Evolutionary conservation across 179 eudicot species (phyloP).

Genomic region (Silene vulgaris): DNA sequence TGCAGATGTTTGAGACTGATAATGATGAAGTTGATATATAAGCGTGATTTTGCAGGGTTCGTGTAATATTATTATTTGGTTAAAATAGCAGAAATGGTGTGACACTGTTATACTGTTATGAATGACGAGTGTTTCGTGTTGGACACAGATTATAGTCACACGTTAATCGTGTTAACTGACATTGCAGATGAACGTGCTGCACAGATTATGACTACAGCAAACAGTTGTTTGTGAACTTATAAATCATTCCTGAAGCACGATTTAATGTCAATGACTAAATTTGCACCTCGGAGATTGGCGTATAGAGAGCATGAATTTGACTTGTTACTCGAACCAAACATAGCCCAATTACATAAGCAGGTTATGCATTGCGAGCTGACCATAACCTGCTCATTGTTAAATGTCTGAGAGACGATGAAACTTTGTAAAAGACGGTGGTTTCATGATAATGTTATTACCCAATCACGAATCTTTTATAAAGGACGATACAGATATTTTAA

Average conservation of each 20-base stretch:
- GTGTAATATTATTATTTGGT: neutral
- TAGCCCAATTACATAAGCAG: too few relatives aligned
- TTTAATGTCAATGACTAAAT: too few relatives aligned
- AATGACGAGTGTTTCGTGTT: neutral
- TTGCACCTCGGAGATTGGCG: neutral
- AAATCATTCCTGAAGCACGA: neutral
- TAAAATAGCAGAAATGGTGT: constrained; percentile 13
- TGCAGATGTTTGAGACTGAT: neutral
- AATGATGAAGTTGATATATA: neutral
- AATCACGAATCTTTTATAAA: too few relatives aligned
- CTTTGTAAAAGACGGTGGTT: too few relatives aligned
- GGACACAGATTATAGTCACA: constrained; percentile 13
- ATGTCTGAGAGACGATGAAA: too few relatives aligned
- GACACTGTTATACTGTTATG: neutral
- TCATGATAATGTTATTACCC: too few relatives aligned
- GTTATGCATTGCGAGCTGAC: too few relatives aligned
- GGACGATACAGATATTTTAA: too few relatives aligned
- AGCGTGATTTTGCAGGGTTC: neutral
- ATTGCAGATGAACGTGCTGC: neutral
- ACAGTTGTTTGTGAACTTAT: neutral
- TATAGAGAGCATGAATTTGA: neutral
- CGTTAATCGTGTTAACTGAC: constrained; percentile 8
- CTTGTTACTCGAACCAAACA: too few relatives aligned
- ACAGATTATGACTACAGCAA: neutral
- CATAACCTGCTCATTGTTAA: too few relatives aligned